Base-by-base conservation (phyloP, 2,329 filamentous ascomycete species). In the Tolypocladium guangdongense region DNA sequence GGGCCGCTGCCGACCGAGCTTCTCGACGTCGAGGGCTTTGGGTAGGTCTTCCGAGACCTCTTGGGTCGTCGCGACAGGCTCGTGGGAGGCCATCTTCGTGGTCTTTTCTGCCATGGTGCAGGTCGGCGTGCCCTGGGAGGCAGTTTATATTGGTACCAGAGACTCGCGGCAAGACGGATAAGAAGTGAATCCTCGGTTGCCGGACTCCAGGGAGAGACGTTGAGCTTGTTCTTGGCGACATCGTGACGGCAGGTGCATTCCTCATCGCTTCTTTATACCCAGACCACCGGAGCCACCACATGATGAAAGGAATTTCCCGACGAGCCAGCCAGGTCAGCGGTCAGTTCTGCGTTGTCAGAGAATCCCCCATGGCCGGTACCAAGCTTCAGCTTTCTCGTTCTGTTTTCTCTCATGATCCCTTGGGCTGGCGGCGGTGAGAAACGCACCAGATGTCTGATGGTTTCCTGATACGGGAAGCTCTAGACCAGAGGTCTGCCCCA, bases 1-100 rank as follows among this genome's bases (percentile, higher is more conserved):
- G 2, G 83, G 83, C 14, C 82, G 71, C 62, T 83, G 73, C 52
- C 81, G 73, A 24, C 83, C 83, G 3, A 86, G 68, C 32, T 72
- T 72, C 57, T 85, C 80, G 48, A 84, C 68, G 45, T 72, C 68
- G 16, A 58, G 50, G 18, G 35, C 18, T 16, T 41, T 47, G 20
- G 52, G 33, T 24, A 52, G 35, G 24, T 62, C 60, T 27, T 62
- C 60, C 35, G 53, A 39, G 24, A 37, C 51, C 51, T 59, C 57
- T 33, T 46, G 53, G n/a, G 51, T 51, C 22, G 52, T 39, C 32
- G 55, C 51, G 27, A 50, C 43, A 22, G 48, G 38, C 52, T 56
- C 53, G 27, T 43, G 46, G 38, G 47, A 56, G n/a, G 52, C 6
- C 33, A 52, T 49, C 20, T 52, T 55, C 39, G 36, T 50, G 18